A percentile compares a stretch with the other conserved stretches of the same genome.
phyloP scores from a whole-genome alignment of 2,329 filamentous ascomycete species.

The Davidsoniella neocaledoniae region DNA sequence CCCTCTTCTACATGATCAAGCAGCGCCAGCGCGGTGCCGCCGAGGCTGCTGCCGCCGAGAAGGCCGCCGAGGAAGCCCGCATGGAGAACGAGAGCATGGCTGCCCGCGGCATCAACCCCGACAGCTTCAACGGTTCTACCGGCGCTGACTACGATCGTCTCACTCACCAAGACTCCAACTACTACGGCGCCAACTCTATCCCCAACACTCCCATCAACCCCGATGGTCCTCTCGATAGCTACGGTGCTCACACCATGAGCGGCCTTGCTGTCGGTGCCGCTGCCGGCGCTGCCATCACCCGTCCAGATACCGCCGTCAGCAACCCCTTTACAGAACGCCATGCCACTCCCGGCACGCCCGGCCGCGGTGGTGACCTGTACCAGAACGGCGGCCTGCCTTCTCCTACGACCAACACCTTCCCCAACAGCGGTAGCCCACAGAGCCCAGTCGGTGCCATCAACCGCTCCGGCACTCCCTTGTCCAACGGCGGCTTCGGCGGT shows the following conservation, averaged over 20 bases:
- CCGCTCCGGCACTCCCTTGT: not conserved
- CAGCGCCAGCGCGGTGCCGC: constrained; percentile 34
- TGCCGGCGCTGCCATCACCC: not conserved
- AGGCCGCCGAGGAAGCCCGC: constrained; percentile 29
- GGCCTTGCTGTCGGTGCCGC: constrained; percentile 14
- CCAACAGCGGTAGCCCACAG: not conserved
- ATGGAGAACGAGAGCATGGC: constrained; percentile 34
- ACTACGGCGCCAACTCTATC: constrained; percentile 15
- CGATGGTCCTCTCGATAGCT: constrained; percentile 16
- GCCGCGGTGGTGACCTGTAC: constrained; percentile 1
- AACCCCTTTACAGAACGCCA: constrained; percentile 6
- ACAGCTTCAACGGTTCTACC: constrained; percentile 23
- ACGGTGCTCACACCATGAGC: constrained; percentile 18
- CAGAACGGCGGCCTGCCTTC: constrained; percentile 8
- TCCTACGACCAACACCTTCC: not conserved
- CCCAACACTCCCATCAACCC: constrained; percentile 11
- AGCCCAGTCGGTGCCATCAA: not conserved
- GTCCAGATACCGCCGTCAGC: not conserved
- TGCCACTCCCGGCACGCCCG: not conserved
- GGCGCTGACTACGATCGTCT: constrained; percentile 23
- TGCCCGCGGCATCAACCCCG: constrained; percentile 30
- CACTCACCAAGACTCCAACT: constrained; percentile 16
- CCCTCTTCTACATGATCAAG: constrained; percentile 36
- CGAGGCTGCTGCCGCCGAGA: constrained; percentile 32
- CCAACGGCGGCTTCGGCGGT: not conserved